A percentile compares a stretch with the other conserved stretches of the same genome.
phyloP scores from a whole-genome alignment of 108 stramenopile species.

The Skeletonema costatum region DNA sequence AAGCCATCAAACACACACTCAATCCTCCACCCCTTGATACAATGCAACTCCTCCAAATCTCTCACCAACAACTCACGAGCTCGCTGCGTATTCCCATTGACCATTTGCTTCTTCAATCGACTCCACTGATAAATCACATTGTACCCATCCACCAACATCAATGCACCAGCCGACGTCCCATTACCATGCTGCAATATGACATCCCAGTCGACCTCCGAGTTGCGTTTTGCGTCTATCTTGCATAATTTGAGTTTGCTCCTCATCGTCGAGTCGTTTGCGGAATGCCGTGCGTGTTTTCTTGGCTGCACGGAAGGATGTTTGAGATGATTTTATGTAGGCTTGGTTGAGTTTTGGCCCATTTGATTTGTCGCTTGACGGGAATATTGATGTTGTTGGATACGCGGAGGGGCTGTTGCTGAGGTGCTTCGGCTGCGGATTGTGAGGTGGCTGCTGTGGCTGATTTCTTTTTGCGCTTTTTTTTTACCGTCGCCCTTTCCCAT shows the following conservation, averaged over 20 bases:
- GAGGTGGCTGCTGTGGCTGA: slow-evolving; percentile 8
- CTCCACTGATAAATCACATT: slow-evolving; percentile 87
- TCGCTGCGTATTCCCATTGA: slow-evolving; percentile 54
- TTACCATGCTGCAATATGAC: slow-evolving; percentile 66
- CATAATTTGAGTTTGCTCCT: slow-evolving; percentile 66
- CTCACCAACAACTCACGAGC: slow-evolving; percentile 70
- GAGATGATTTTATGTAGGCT: slow-evolving; percentile 30
- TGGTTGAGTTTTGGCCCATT: slow-evolving; percentile 67
- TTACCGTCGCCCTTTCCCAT: slow-evolving; percentile 84
- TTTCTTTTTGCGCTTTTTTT: slow-evolving; percentile 69
- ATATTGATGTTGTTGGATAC: slow-evolving; percentile 78
- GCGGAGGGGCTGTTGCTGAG: slow-evolving; percentile 25
- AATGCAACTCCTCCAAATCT: slow-evolving; percentile 79
- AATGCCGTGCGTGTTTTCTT: slow-evolving; percentile 63
- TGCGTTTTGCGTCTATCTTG: slow-evolving; percentile 53
- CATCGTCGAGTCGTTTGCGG: slow-evolving; percentile 62
- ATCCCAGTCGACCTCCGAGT: slow-evolving; percentile 82
- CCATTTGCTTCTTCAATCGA: slow-evolving; percentile 85
- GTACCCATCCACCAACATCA: slow-evolving; percentile 88
- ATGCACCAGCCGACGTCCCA: slow-evolving; percentile 58
- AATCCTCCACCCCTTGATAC: slow-evolving; percentile 79
- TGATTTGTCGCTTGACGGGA: slow-evolving; percentile 75
- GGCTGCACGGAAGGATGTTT: slow-evolving; percentile 62
- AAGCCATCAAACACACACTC: slow-evolving; percentile 89
- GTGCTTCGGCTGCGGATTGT: slow-evolving; percentile 9